Conservation (phyloP, 495 filamentous ascomycete genomes). For the Hypoxylon trugodes region DNA sequence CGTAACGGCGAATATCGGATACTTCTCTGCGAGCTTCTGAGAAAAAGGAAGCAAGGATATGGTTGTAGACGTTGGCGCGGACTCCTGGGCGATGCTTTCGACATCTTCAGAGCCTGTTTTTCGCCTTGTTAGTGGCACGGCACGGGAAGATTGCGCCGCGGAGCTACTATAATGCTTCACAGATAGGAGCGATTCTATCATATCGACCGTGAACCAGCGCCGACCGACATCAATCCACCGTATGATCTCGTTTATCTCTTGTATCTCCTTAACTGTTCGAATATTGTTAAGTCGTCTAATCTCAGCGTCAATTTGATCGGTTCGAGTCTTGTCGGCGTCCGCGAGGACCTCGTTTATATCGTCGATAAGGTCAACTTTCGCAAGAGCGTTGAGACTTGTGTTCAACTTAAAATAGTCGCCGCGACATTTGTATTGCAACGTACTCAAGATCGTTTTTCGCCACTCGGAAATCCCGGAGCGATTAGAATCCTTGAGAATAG, state of each 20-base stretch:
- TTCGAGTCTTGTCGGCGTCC: conserved; percentile 47
- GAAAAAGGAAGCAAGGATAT: conserved; percentile 48
- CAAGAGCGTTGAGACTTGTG: conserved; percentile 48
- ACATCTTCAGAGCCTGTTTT: conserved; percentile 18
- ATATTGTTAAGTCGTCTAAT: conserved; percentile 48
- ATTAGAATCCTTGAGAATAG: conserved; percentile 34
- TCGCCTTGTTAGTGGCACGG: conserved; percentile 16
- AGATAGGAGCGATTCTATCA: conserved; percentile 40
- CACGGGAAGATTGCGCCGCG: not conserved
- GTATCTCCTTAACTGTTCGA: conserved; percentile 48
- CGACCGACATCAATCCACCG: conserved; percentile 49
- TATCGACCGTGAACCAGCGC: conserved; percentile 34
- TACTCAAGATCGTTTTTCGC: conserved; percentile 43
- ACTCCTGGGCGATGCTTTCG: conserved; percentile 12
- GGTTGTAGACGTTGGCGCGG: conserved; percentile 10
- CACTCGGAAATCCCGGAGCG: conserved; percentile 44
- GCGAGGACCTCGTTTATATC: conserved; percentile 50
- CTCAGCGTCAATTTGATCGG: conserved; percentile 48
- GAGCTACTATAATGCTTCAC: conserved; percentile 31
- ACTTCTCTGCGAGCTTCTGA: conserved; percentile 49
- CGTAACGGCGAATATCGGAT: conserved; percentile 47
- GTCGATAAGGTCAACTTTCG: conserved; percentile 48
- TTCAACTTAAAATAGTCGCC: conserved; percentile 52
- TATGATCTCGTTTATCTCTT: conserved; percentile 54
- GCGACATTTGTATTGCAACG: conserved; percentile 43